These are phyloP conservation scores for Mrakia hoshinonis DNA, from an alignment of 768 basidiomycete species.

Conservation along the genomic window DNA sequence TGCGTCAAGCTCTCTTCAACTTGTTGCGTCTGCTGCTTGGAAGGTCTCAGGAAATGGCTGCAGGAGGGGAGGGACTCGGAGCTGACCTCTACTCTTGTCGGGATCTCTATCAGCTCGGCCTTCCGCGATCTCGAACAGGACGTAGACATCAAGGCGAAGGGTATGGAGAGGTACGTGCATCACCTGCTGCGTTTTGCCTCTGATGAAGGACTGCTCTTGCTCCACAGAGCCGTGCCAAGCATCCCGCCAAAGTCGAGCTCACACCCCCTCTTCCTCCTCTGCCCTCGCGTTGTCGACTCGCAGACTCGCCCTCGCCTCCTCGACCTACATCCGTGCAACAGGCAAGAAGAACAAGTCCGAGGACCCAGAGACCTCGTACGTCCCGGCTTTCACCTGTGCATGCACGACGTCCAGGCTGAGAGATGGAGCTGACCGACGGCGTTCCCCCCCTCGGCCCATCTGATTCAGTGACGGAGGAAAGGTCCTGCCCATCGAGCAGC, in stretches of 20 bases:
- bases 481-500: slow-evolving; percentile 62
- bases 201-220: background rate
- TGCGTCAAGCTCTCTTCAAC: slow-evolving; percentile 1
- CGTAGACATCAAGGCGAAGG: slow-evolving; percentile 67
- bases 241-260: background rate
- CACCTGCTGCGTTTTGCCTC: no score
- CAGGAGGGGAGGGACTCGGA: background rate
- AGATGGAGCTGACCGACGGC: background rate
- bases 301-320: slow-evolving; percentile 65
- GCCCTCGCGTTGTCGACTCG: background rate
- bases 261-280: background rate
- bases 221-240: background rate
- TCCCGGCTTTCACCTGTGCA: background rate
- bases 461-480: slow-evolving; percentile 56
- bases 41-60: background rate
- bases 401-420: background rate
- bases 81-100: background rate
- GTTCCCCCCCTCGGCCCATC: background rate
- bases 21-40: no score
- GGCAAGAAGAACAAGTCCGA: slow-evolving; percentile 57
- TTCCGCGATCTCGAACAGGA: slow-evolving; percentile 74
- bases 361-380: slow-evolving; percentile 49
- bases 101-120: slow-evolving; percentile 48
- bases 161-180: slow-evolving; percentile 57
- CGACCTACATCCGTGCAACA: slow-evolving; percentile 60